Evolutionary conservation across 352 stramenopile genomes (phyloP), one percentile per base, ranked within the genome.

Genomic region (Phytophthora constricta): DNA sequence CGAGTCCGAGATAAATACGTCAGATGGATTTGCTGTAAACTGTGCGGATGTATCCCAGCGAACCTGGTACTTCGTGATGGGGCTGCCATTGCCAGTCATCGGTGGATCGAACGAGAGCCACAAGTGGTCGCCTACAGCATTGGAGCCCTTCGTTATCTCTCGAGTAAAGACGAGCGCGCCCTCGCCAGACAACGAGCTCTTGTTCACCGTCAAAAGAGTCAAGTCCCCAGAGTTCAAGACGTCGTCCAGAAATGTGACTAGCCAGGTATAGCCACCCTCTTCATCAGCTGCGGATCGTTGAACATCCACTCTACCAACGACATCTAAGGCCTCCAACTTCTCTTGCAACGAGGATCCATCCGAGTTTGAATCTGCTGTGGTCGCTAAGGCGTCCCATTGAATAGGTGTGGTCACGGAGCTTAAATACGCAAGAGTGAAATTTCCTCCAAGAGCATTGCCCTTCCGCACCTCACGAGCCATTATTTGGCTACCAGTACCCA

Each of bases 181-280:
- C 13, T 77, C 64, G 16, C 84, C 86, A 0, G 66, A 79, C 0
- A 94, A 42, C 4, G 25, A 16, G 11, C 54, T 73, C 0, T 55
- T 45, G 41, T 86, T 84, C 17, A 65, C 67, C 42, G 67, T 58
- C 3, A 93, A 55, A 19, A 89, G 59, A 0, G 82, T 70, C 7
- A 95, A 27, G 34, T 92, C 78, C 16, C 87, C 82, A 5, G 79
- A 72, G 52, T 92, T 92, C 20, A 91, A 45, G 2, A 69, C 71
- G 39, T 85, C 82, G 56, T 93, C 85, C n/a, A 93, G 68, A 58
- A 95, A 95, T 19, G 86, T 90, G 33, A 95, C 74, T n/a, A 67
- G 23, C 84, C 84, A 94, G 11, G 55, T 68, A 54, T 85, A 89
- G 5, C 86, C 86, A 9, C 80, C 82, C 56, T 94, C 77, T 27